Evolutionary conservation across 495 filamentous ascomycete genomes (phyloP).

Genomic region (Hyaloscypha variabilis): DNA sequence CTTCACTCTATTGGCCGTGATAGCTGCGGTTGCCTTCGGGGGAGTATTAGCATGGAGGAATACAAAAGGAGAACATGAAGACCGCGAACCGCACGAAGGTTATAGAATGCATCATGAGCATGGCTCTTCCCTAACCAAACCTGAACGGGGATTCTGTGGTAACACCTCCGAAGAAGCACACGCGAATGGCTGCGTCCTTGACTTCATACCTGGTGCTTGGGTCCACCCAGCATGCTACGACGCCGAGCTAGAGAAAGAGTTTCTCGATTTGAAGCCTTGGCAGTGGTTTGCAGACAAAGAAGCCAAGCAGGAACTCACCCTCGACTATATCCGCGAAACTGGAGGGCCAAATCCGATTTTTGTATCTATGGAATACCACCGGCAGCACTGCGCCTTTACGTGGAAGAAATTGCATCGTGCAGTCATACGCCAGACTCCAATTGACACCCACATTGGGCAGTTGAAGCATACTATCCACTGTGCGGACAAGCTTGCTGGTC

Average conservation of each 20-base stretch:
- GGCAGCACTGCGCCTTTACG: background rate
- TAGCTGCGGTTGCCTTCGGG: no score
- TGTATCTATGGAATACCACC: slow-evolving; percentile 3
- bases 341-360: slow-evolving; percentile 1
- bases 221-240: slow-evolving; percentile 1
- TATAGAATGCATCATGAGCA: no score
- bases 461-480: slow-evolving; percentile 1
- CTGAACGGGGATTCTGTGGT: no score
- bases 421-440: background rate
- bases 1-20: no score
- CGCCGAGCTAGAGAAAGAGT: slow-evolving; percentile 5
- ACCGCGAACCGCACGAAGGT: no score
- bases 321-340: background rate
- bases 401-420: slow-evolving; percentile 6
- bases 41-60: no score
- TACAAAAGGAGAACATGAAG: no score
- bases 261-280: background rate
- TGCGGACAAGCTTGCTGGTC: no score
- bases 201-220: background rate
- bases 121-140: no score
- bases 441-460: slow-evolving; percentile 4
- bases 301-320: background rate
- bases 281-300: background rate
- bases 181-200: background rate
- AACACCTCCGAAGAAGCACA: background rate